Percentiles rank a stretch among this genome's conserved stretches.
Conservation (phyloP, 2,329 filamentous ascomycete genomes). For the Arthrobotrys entomopaga region DNA sequence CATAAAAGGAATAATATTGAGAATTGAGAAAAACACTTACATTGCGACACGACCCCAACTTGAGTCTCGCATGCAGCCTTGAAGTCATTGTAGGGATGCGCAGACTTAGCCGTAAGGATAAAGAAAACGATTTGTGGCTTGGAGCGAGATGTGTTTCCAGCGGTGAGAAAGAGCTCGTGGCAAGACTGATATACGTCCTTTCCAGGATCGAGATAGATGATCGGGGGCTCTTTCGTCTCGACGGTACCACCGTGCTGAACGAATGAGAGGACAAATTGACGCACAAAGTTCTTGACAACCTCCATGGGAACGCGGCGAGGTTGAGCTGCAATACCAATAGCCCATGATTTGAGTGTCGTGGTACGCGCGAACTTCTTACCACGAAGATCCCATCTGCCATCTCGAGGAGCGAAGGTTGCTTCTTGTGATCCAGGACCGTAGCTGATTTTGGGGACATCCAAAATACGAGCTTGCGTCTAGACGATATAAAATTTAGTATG, state of each 20-base stretch:
- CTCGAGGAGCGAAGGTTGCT: conserved; percentile 54
- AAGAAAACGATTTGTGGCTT: conserved; percentile 82
- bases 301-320: conserved; percentile 66
- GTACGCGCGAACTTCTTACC: conserved; percentile 78
- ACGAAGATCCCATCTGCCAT: conserved; percentile 87
- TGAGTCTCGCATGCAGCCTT: conserved; percentile 91
- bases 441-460: conserved; percentile 76
- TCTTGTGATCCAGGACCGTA: conserved; percentile 66
- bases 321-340: conserved; percentile 69
- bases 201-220: conserved; percentile 62
- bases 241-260: conserved; percentile 71
- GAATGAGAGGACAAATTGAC: conserved; percentile 72
- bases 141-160: conserved; percentile 67
- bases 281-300: conserved; percentile 67
- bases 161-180: conserved; percentile 68
- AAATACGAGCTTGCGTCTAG: conserved; percentile 73
- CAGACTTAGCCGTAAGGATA: conserved; percentile 76
- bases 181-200: conserved; percentile 68
- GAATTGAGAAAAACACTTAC: conserved; percentile 57
- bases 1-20: neutral
- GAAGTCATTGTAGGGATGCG: conserved; percentile 79
- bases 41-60: conserved; percentile 82
- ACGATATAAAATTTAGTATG: conserved; percentile 14
- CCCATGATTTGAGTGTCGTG: conserved; percentile 79
- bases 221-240: conserved; percentile 64